phyloP scores from a whole-genome alignment of 495 filamentous ascomycete species.

The Friedmanniomyces endolithicus region DNA sequence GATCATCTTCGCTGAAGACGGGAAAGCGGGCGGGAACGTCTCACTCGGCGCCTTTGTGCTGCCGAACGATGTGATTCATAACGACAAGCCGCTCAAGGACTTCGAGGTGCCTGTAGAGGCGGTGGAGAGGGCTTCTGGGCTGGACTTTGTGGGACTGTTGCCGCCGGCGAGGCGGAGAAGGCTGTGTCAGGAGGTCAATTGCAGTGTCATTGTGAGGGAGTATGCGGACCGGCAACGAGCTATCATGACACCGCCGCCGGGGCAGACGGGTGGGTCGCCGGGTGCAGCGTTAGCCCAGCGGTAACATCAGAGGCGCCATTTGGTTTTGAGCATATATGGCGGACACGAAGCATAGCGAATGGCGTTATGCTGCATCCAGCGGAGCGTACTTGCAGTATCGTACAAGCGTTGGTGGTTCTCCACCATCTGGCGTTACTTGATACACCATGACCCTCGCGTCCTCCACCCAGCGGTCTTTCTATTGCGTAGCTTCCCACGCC shows the following conservation, averaged over 20 bases:
- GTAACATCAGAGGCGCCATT: background rate
- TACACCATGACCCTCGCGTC: too few species aligned
- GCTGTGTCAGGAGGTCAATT: conserved; percentile 75
- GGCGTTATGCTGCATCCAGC: background rate
- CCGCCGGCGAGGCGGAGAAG: conserved; percentile 58
- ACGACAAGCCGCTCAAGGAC: conserved; percentile 67
- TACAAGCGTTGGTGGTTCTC: background rate
- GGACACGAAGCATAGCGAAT: background rate
- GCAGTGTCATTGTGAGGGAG: conserved; percentile 67
- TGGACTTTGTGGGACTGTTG: conserved; percentile 78
- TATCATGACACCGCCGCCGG: conserved; percentile 11
- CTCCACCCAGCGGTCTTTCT: too few species aligned
- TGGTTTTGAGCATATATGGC: background rate
- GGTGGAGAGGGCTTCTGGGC: conserved; percentile 77
- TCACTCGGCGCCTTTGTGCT: conserved; percentile 89
- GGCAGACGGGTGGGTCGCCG: conserved; percentile 4
- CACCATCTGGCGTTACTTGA: too few species aligned
- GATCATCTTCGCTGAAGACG: conserved; percentile 89
- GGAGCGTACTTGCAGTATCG: background rate
- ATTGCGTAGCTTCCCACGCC: too few species aligned
- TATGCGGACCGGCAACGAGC: conserved; percentile 50
- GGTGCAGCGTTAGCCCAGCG: background rate
- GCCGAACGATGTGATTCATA: conserved; percentile 82
- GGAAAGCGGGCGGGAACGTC: conserved; percentile 57
- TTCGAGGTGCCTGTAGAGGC: conserved; percentile 92